Conservation (phyloP, 169 alveolate genomes). For the Cryptosporidium tyzzeri region DNA sequence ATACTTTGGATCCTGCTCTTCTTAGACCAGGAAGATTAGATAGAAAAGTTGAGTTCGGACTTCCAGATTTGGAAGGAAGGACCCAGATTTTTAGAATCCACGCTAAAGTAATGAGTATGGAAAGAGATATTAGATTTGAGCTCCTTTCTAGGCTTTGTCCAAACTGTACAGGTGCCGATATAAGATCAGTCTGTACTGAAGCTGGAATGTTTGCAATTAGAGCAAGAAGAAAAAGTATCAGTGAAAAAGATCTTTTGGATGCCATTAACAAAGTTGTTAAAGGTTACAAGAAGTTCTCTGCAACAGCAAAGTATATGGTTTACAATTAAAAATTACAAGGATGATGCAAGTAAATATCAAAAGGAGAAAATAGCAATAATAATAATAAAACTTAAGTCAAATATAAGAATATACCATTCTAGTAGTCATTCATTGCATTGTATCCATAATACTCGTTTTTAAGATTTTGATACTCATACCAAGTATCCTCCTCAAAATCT, state of each 20-base stretch:
- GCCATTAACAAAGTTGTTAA: constrained; percentile 97
- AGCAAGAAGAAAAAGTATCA: constrained; percentile 97
- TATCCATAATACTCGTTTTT: constrained; percentile 62
- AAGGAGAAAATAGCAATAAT: background rate
- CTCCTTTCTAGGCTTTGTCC: constrained; percentile 97
- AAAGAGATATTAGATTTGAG: constrained; percentile 95
- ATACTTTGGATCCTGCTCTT: constrained; percentile 98
- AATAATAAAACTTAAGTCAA: background rate
- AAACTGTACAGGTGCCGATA: constrained; percentile 98
- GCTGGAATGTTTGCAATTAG: constrained; percentile 99
- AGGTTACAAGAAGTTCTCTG: constrained; percentile 97
- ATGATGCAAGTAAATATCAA: background rate
- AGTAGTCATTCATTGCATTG: constrained; percentile 14
- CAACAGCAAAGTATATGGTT: constrained; percentile 98
- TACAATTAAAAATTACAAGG: constrained; percentile 86
- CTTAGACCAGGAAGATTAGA: constrained; percentile 99
- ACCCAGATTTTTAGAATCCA: constrained; percentile 97
- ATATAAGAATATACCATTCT: background rate
- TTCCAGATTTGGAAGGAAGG: constrained; percentile 97
- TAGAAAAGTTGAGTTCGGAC: constrained; percentile 97
- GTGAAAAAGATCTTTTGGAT: constrained; percentile 96
- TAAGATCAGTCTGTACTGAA: constrained; percentile 98
- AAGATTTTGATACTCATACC: constrained; percentile 72
- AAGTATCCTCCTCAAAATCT: constrained; percentile 70
- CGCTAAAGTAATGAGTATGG: constrained; percentile 97